Evolutionary conservation across 257 asterid species (phyloP).

Genomic region (Nicotiana tomentosiformis): DNA sequence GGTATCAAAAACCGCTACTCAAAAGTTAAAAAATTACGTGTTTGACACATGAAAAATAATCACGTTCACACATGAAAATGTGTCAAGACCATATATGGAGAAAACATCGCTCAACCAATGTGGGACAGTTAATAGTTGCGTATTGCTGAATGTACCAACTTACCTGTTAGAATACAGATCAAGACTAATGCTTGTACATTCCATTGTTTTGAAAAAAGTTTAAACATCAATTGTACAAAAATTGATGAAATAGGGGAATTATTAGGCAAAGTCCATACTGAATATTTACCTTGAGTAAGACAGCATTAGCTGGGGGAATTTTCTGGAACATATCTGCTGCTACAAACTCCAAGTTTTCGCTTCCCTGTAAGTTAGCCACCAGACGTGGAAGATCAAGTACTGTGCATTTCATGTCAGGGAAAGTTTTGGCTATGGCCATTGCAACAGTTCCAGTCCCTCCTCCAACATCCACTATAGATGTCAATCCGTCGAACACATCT

Average conservation of each 20-base stretch:
- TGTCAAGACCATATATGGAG: too few relatives aligned
- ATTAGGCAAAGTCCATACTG: not conserved
- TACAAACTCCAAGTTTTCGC: conserved; percentile 9
- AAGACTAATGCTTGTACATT: not conserved
- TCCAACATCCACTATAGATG: conserved; percentile 26
- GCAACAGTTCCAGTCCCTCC: conserved; percentile 29
- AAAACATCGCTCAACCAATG: too few relatives aligned
- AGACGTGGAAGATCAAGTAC: conserved; percentile 27
- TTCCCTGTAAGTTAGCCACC: conserved; percentile 15
- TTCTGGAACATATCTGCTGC: conserved; percentile 19
- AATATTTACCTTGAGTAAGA: conserved; percentile 12
- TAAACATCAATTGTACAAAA: too few relatives aligned
- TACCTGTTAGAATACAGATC: not conserved
- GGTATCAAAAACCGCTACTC: too few relatives aligned
- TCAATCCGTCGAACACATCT: conserved; percentile 15
- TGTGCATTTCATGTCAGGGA: conserved; percentile 17
- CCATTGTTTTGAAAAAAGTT: too few relatives aligned
- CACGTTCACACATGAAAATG: too few relatives aligned
- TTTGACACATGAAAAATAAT: too few relatives aligned
- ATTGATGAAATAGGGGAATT: not conserved
- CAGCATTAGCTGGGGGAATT: conserved; percentile 17
- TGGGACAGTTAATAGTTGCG: too few relatives aligned
- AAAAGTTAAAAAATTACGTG: too few relatives aligned
- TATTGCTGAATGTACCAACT: too few relatives aligned
- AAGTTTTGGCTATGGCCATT: conserved; percentile 11